phyloP scores from a whole-genome alignment of 140 eudicot genomes.

The Oenanthe javanica region DNA sequence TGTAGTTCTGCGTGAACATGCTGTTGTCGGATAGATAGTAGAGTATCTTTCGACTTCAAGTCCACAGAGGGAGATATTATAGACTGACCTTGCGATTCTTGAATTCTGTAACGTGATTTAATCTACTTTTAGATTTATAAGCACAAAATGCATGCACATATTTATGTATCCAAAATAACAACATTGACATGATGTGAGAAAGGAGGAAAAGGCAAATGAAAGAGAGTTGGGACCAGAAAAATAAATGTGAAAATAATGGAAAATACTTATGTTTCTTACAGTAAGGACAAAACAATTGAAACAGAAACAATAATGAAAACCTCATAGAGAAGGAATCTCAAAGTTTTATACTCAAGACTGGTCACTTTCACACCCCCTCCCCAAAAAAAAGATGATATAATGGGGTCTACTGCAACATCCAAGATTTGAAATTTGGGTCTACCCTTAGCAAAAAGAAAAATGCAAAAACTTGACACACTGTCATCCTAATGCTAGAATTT shows the following conservation, averaged over 20 bases:
- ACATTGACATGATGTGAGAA: background rate
- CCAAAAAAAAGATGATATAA: conserved; percentile 11
- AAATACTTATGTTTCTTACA: conserved; percentile 3
- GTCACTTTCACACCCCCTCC: conserved; percentile 7
- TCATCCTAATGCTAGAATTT: background rate
- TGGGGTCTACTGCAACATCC: conserved; percentile 14
- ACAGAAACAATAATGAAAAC: conserved; percentile 6
- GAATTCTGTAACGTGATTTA: conserved; percentile 34
- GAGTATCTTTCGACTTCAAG: conserved; percentile 26
- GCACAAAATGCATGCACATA: background rate
- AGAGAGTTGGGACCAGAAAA: background rate
- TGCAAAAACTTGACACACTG: background rate
- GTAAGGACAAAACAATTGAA: background rate
- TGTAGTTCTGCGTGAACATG: conserved; percentile 18
- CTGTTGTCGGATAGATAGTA: conserved; percentile 38
- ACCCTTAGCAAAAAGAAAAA: conserved; percentile 12
- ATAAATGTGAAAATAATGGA: conserved; percentile 1
- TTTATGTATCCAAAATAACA: background rate
- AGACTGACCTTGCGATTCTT: conserved; percentile 36
- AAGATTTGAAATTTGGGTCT: conserved; percentile 13
- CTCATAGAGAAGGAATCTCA: conserved; percentile 24
- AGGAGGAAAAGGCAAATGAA: background rate
- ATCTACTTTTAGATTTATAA: background rate
- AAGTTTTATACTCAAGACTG: conserved; percentile 3
- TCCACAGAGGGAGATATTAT: conserved; percentile 23